Conservation (phyloP, 1,284 basidiomycete genomes). For the Austroboletus novae-zelandiae region DNA sequence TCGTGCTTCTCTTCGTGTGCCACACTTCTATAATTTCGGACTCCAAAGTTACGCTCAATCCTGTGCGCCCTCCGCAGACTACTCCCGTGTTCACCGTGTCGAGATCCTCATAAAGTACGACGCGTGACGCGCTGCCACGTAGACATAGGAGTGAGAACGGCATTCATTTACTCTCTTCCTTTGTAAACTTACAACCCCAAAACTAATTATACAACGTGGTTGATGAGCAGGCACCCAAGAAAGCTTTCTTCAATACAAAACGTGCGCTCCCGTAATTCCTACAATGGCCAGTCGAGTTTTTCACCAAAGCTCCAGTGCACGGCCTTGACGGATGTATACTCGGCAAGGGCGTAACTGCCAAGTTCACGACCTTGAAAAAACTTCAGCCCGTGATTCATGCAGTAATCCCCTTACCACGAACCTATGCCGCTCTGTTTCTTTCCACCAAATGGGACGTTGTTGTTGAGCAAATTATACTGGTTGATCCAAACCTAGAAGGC, state of each 20-base stretch:
- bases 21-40: constrained; percentile 25
- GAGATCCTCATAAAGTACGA: constrained; percentile 3
- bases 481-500: constrained; percentile 78
- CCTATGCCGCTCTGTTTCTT: constrained; percentile 83
- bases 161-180: constrained; percentile 13
- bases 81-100: constrained; percentile 1
- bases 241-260: background rate
- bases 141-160: constrained; percentile 9
- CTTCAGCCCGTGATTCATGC: constrained; percentile 20
- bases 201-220: background rate
- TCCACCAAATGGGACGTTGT: constrained; percentile 91
- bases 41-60: constrained; percentile 11
- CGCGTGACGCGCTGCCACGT: constrained; percentile 4
- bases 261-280: background rate
- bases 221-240: constrained; percentile 2
- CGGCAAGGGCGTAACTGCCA: constrained; percentile 83
- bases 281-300: constrained; percentile 76
- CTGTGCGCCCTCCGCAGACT: constrained; percentile 10
- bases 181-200: constrained; percentile 20
- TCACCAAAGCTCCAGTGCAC: constrained; percentile 88
- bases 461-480: constrained; percentile 78
- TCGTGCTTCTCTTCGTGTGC: constrained; percentile 18
- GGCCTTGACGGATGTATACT: constrained; percentile 83
- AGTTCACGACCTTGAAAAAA: constrained; percentile 70
- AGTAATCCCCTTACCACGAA: constrained; percentile 15